Base-by-base conservation (phyloP, 176 grass and related monocot genomes). In the Raddia distichophylla region DNA sequence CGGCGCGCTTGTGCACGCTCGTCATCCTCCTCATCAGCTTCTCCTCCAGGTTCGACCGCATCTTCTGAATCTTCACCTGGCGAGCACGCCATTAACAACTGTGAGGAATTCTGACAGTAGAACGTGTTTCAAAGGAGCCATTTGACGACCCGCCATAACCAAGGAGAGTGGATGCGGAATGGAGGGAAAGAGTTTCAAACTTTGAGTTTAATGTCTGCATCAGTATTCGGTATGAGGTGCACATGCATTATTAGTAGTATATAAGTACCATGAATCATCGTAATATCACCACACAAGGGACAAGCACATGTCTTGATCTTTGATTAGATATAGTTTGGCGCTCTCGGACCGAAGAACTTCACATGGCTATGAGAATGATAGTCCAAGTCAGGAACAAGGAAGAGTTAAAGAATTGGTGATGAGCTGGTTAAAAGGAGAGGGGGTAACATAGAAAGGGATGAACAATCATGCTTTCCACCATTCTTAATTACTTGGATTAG, bases 51-150 rank as follows among this genome's bases (percentile, higher is more conserved):
- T 87, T 91, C 37, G 93, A 99, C n/a, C 85, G 73, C 91, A 99
- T 90, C 75, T 93, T 99, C 69, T 99, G 93, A 85, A 99, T 93
- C 83, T 99, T 99, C 43, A 99, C 97, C 93, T 99, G 81, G 40
- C 3, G 34, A 69, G 20, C 55, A 11, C 50, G 19, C 0, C 8
- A 5, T 78, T 63, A 45, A 33, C 27, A 85, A 13, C n/a, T 71
- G 40, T 62, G 44, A 47, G 10, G 5, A 12, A 9, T 15, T 73
- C 60, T 83, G 50, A 59, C 11, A 50, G 55, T 15, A 18, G 19
- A 18, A 16, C 17, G 5, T 64, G 5, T 69, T 50, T 50, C 70
- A n/a, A 22, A 68, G 74, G 54, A 46, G n/a, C n/a, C 42, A 15
- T 9, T 69, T 50, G 12, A 10, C 3, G 12, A 10, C 3, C 37